phyloP scores from a whole-genome alignment of 495 filamentous ascomycete species.

The Penicillium maclennaniae region DNA sequence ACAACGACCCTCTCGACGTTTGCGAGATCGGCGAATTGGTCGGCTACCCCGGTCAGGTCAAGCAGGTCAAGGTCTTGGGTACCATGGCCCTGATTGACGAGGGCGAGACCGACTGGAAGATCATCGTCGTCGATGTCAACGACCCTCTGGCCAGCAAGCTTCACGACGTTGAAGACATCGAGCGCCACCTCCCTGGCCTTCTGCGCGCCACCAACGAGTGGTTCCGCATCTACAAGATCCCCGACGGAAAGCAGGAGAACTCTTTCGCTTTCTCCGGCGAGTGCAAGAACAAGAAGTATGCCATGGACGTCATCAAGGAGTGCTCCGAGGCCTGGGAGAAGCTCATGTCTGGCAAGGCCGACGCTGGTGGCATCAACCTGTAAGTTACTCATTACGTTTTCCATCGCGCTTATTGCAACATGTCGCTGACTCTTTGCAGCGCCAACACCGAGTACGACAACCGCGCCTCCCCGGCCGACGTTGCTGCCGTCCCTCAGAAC shows the following conservation, averaged over 20 bases:
- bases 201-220: constrained; percentile 98
- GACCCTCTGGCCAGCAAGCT: constrained; percentile 95
- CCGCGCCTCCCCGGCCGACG: constrained; percentile 58
- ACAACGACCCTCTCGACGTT: constrained; percentile 98
- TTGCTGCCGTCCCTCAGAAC: constrained; percentile 64
- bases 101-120: constrained; percentile 99
- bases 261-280: constrained; percentile 99
- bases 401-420: background rate
- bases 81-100: constrained; percentile 99
- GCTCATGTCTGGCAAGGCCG: constrained; percentile 83
- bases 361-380: constrained; percentile 73
- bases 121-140: constrained; percentile 98
- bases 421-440: constrained; percentile 46
- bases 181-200: constrained; percentile 95
- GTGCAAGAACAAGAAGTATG: constrained; percentile 99
- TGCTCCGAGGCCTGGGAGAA: constrained; percentile 96
- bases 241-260: constrained; percentile 99
- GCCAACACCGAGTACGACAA: constrained; percentile 69
- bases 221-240: constrained; percentile 99
- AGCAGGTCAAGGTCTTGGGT: constrained; percentile 98
- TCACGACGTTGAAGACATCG: constrained; percentile 98
- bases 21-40: constrained; percentile 99
- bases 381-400: constrained; percentile 47
- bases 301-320: constrained; percentile 89
- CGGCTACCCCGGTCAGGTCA: constrained; percentile 90